A percentile compares a stretch with the other conserved stretches of the same genome.
Conservation (phyloP, 352 stramenopile species). For the Pythium pyrilobum region DNA sequence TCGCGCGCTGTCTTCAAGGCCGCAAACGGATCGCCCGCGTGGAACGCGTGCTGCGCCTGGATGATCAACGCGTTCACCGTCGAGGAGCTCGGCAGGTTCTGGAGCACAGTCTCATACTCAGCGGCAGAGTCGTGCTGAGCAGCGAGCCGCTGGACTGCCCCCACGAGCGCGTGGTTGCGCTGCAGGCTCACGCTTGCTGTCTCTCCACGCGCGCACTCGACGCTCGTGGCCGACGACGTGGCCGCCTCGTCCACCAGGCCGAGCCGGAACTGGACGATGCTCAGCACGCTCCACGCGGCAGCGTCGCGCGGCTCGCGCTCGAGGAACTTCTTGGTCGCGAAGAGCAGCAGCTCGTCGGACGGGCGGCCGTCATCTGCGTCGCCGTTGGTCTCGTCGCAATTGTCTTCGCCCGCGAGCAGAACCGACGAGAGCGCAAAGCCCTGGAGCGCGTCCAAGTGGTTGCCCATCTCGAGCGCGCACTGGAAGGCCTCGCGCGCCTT, state of each 20-base stretch:
- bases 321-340: slow-evolving; percentile 77
- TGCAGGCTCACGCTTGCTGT: background rate
- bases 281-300: slow-evolving; percentile 55
- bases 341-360: slow-evolving; percentile 19
- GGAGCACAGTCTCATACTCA: background rate
- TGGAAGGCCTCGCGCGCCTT: slow-evolving; percentile 70
- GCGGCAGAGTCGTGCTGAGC: background rate
- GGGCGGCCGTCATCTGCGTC: slow-evolving; percentile 16
- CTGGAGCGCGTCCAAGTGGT: slow-evolving; percentile 71
- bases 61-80: background rate
- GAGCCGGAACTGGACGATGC: slow-evolving; percentile 54
- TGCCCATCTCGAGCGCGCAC: slow-evolving; percentile 65
- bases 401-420: slow-evolving; percentile 22
- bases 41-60: slow-evolving; percentile 1
- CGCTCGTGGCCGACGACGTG: slow-evolving; percentile 23
- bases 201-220: background rate
- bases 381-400: background rate
- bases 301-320: slow-evolving; percentile 66
- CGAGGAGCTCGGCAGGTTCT: background rate
- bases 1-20: background rate
- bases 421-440: slow-evolving; percentile 39
- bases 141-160: background rate
- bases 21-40: background rate
- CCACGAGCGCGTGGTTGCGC: background rate
- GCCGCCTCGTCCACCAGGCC: slow-evolving; percentile 37